Base-by-base conservation (phyloP, 1,139 yeast genomes). In the Lodderomyces theae region DNA sequence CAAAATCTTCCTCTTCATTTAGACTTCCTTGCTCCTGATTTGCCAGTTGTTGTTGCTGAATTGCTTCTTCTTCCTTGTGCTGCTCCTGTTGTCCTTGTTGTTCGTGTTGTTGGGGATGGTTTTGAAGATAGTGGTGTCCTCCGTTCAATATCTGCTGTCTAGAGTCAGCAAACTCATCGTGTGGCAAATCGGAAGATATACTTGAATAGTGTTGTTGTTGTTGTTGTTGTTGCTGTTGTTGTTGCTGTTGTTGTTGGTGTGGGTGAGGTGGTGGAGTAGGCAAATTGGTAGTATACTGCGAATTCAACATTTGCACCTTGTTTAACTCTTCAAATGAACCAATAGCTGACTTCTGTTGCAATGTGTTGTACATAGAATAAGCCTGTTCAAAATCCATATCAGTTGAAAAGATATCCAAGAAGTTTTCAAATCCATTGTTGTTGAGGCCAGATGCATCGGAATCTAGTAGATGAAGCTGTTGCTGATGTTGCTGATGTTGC, bases 351-450 rank as follows among this genome's bases (percentile, higher is more conserved):
- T 67, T 69, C 39, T 69, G 73, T 50, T 70, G 76, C 39, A 70
- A 53, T 35, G 58, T 60, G 34, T 63, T 57, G 51, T 69, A 72
- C 69, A 69, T 66, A 28, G 58, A 51, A 49, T 68, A 72, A 18
- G 76, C 76, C 53, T 69, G 74, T 56, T 72, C 77, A 42, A 72
- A 71, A 45, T 71, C 72, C 76, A 72, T 71, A 53, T 70, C 75
- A 11, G 61, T 52, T n/a, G 65, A 55, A 26, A 62, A 60, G 57
- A 62, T 56, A 38, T 62, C 66, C 38, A 61, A 51, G 5, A 61
- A 56, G 39, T 56, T 57, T 35, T 54, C 54, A 33, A 49, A 43
- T 24, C 36, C 45, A 30, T 32, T 35, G 23, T 13, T 28, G 25
- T 18, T 17, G 4, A 31, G n/a, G n/a, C n/a, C 11, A 19, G 35